phyloP scores from a whole-genome alignment of 2,329 filamentous ascomycete genomes.

The Chrysoporthe austroafricana region DNA sequence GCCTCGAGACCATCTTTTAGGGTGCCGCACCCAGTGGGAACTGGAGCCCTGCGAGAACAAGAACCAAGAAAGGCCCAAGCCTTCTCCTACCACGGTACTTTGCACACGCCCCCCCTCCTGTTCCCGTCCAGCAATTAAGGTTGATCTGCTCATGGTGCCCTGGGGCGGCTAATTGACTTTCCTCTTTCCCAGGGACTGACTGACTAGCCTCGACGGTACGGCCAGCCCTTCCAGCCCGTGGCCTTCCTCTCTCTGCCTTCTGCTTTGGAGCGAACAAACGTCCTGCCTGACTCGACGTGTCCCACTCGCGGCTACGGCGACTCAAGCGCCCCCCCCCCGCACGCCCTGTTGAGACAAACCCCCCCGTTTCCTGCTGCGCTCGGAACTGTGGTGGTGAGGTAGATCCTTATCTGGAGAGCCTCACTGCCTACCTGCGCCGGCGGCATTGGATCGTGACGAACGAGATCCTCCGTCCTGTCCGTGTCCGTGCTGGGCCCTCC shows the following conservation, averaged over 20 bases:
- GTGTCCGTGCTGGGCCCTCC: background rate
- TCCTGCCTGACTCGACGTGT: constrained; percentile 10
- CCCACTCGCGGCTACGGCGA: background rate
- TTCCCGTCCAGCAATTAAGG: background rate
- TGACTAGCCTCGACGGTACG: background rate
- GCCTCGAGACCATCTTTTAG: background rate
- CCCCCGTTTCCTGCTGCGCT: background rate
- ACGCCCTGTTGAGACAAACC: background rate
- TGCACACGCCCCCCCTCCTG: background rate
- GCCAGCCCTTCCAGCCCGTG: background rate
- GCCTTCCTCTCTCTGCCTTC: background rate
- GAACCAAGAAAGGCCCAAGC: background rate
- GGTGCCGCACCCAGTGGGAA: background rate
- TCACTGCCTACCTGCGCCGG: background rate
- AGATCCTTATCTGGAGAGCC: background rate
- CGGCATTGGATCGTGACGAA: constrained; percentile 4
- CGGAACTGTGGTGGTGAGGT: background rate
- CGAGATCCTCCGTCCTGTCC: background rate
- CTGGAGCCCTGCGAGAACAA: background rate
- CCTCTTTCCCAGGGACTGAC: constrained; percentile 10
- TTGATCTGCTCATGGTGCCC: constrained; percentile 13
- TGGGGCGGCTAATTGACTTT: constrained; percentile 16
- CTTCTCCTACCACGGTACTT: background rate
- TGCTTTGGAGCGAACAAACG: background rate
- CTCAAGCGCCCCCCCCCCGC: background rate